Base-by-base conservation (phyloP, 768 basidiomycete species). In the Leccinum disarticulatum region DNA sequence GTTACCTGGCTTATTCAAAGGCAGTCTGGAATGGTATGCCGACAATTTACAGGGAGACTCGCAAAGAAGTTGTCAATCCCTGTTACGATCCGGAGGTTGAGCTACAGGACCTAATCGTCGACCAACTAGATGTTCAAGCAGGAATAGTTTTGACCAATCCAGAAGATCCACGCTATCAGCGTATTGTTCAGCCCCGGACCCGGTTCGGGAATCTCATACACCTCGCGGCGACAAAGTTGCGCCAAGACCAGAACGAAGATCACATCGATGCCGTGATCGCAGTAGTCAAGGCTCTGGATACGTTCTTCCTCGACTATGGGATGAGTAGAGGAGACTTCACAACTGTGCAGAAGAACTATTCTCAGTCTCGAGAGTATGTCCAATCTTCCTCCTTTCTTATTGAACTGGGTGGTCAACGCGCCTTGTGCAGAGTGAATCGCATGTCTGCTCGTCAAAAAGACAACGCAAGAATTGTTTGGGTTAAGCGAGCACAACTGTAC, bases 221-320 rank as follows among this genome's bases (percentile, higher is more conserved):
- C 60, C 75, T 75, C 33, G 93, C 92, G 2, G 86, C 93, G 2
- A 77, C 75, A 22, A 79, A 84, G 15, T 75, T 94, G 41, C 83
- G 85, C 38, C 80, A 82, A 65, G 80, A 82, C 47, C 82, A 79
- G 13, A 83, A 81, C 48, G 85, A 93, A 71, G 91, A 93, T 69
- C 90, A 92, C 61, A 89, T 92, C 48, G 95, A 98, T 70, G 89
- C 91, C 5, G 85, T 96, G 33, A 81, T 91, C 35, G 79, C 79
- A 38, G 83, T 92, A 17, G 82, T 86, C 25, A 85, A 85, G 63
- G 87, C 86, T 4, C 87, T 93, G 48, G 91, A 93, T 63, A 83
- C 86, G 2, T 91, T 84, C 67, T 76, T 93, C 66, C 77, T 92
- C 51, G 84, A 84, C 54, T 91, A 91, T 72, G 90, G 83, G 14